Evolutionary conservation across 352 stramenopile species (phyloP).

Genomic region (Phytophthora pini): DNA sequence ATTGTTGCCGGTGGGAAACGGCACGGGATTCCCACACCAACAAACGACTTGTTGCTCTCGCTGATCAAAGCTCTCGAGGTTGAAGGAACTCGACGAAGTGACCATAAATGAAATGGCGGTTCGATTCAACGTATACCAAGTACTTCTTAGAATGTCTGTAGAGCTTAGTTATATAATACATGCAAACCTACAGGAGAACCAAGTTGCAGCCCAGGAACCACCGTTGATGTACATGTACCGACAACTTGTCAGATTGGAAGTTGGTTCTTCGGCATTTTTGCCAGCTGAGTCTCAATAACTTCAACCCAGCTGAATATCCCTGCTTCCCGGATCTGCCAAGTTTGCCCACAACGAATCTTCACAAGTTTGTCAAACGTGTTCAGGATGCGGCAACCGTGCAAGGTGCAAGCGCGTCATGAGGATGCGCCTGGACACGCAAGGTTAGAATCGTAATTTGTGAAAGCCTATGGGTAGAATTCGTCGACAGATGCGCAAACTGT

Average conservation of each 20-base stretch:
- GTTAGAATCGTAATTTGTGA: too few relatives aligned
- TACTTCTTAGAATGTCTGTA: too few relatives aligned
- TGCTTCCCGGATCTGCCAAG: constrained; percentile 2
- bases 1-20: constrained; percentile 54
- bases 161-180: too few relatives aligned
- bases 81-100: constrained; percentile 20
- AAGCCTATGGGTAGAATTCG: constrained; percentile 7
- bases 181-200: too few relatives aligned
- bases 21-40: constrained; percentile 62
- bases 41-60: constrained; percentile 63
- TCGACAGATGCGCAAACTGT: constrained; percentile 31
- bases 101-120: too few relatives aligned
- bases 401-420: background rate
- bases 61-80: constrained; percentile 69
- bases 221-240: too few relatives aligned
- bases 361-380: constrained; percentile 1
- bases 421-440: too few relatives aligned
- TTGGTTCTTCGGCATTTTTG: too few relatives aligned
- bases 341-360: constrained; percentile 2
- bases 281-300: too few relatives aligned
- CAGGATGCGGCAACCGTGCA: constrained; percentile 1
- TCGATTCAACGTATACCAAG: too few relatives aligned
- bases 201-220: too few relatives aligned
- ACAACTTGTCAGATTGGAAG: too few relatives aligned
- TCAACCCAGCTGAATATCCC: background rate